These are phyloP conservation scores for Cupressus sempervirens DNA, from an alignment of 75 land plant species.

Conservation along the genomic window DNA sequence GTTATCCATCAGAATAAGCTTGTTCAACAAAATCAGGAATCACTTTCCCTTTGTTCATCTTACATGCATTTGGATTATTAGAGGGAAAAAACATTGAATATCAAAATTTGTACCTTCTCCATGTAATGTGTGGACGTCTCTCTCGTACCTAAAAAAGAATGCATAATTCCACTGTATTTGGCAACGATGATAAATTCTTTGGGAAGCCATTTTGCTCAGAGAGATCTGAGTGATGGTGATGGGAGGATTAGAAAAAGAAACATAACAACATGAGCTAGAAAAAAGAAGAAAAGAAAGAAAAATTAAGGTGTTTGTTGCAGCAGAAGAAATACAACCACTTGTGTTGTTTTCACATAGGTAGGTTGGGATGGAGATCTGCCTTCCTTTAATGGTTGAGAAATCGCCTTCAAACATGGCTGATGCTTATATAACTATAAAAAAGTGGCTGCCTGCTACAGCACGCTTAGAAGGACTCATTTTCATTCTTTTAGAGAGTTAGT, in stretches of 20 bases:
- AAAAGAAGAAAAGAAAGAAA: neutral
- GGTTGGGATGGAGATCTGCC: neutral
- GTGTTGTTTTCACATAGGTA: neutral
- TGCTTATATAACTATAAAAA: neutral
- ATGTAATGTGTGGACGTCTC: neutral
- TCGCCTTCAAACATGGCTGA: neutral
- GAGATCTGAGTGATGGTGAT: too few species aligned
- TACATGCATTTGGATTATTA: neutral
- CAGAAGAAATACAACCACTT: neutral
- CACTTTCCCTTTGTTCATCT: neutral
- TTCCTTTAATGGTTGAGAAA: neutral
- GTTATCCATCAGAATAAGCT: neutral
- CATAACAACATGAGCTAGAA: too few species aligned
- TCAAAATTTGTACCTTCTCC: neutral
- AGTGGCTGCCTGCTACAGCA: neutral
- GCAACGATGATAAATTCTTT: neutral
- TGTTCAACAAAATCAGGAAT: neutral
- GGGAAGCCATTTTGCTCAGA: too few species aligned
- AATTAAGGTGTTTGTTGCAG: neutral
- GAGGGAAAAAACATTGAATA: neutral
- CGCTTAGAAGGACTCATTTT: neutral
- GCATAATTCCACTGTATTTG: neutral
- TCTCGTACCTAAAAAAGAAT: neutral
- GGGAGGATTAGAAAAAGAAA: too few species aligned
- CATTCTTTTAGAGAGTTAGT: neutral